Percentiles rank a stretch among this genome's conserved stretches.
Evolutionary conservation across 2,329 filamentous ascomycete genomes (phyloP).

Genomic region (Apiospora aurea): DNA sequence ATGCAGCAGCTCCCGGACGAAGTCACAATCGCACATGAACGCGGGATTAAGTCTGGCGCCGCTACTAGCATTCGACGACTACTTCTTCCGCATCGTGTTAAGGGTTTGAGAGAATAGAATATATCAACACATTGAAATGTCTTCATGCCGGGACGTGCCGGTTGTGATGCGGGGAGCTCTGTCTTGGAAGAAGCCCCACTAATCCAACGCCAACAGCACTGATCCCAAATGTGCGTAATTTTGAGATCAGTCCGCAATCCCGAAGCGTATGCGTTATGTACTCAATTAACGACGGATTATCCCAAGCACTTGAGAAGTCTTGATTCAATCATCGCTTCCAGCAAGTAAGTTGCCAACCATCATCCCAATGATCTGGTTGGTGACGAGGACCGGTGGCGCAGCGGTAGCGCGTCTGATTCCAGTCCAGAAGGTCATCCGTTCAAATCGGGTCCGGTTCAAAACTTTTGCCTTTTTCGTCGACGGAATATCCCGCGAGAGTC

Average conservation of each 20-base stretch:
- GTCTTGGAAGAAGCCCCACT: too few relatives aligned
- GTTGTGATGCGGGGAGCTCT: too few relatives aligned
- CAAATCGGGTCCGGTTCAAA: conserved; percentile 25
- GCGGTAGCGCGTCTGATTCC: conserved; percentile 25
- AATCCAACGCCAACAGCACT: too few relatives aligned
- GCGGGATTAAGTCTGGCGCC: too few relatives aligned
- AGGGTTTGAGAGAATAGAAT: too few relatives aligned
- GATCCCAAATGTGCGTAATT: too few relatives aligned
- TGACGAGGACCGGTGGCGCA: conserved; percentile 23
- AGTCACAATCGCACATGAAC: too few relatives aligned
- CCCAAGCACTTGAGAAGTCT: neutral
- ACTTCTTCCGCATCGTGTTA: too few relatives aligned
- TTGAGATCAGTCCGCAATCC: neutral
- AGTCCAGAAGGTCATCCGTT: conserved; percentile 25
- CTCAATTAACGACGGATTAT: neutral
- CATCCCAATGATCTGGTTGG: neutral
- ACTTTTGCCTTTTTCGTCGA: neutral
- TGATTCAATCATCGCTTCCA: conserved; percentile 4
- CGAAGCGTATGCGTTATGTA: accelerated
- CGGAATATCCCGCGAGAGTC: neutral
- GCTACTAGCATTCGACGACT: too few relatives aligned
- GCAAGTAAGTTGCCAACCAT: conserved; percentile 2
- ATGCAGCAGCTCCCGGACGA: too few relatives aligned
- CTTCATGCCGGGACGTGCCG: too few relatives aligned
- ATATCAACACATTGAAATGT: too few relatives aligned